These are phyloP conservation scores for Lentinula novae-zelandiae DNA, from an alignment of 1,284 basidiomycete genomes.

Conservation along the genomic window DNA sequence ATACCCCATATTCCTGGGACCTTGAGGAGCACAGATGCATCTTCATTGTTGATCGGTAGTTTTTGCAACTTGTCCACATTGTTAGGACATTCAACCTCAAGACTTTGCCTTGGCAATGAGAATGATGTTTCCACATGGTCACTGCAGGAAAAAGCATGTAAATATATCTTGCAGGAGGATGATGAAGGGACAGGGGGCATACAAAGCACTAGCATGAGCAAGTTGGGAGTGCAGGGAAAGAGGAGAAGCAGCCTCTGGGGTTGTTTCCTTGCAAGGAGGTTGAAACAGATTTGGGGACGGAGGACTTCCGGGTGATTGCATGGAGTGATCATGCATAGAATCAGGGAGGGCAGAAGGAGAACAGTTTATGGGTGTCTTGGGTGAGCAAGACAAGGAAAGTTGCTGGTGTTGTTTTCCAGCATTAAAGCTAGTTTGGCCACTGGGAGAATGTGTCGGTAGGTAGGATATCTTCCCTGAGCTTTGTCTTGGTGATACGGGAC, in stretches of 20 bases:
- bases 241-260: background rate
- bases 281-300: background rate
- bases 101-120: background rate
- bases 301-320: too few species aligned
- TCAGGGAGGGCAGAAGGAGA: background rate
- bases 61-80: background rate
- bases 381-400: too few species aligned
- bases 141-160: background rate
- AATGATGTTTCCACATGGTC: background rate
- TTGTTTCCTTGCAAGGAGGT: background rate
- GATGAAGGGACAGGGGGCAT: background rate
- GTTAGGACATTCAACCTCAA: background rate
- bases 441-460: background rate
- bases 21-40: background rate
- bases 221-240: background rate
- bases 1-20: conserved; percentile 15
- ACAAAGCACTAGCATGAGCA: background rate
- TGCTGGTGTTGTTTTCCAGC: background rate
- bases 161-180: background rate
- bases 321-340: background rate
- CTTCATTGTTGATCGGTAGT: background rate
- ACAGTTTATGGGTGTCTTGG: too few species aligned
- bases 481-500: background rate
- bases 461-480: background rate
- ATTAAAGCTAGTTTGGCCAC: background rate